A percentile compares a stretch with the other conserved stretches of the same genome.
Conservation (phyloP, 495 filamentous ascomycete species). For the Aspergillus conjunctus region DNA sequence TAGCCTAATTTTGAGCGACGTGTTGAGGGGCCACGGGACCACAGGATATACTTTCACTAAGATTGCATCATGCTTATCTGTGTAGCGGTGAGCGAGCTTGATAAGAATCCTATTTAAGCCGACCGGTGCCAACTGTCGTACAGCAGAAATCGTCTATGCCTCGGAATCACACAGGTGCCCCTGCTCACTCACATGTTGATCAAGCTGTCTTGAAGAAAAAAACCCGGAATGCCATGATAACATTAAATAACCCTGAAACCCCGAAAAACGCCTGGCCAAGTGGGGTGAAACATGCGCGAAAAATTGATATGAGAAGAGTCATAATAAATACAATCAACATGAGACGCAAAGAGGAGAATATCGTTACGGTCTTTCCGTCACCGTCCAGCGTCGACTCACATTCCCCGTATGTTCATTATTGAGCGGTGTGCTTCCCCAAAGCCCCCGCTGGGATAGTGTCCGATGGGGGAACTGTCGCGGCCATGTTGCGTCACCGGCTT, state of each 20-base stretch:
- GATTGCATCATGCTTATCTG: not conserved
- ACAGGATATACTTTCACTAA: not conserved
- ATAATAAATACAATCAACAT: slow-evolving; percentile 5
- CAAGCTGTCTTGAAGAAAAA: not conserved
- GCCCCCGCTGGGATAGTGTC: slow-evolving; percentile 43
- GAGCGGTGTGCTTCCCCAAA: slow-evolving; percentile 46
- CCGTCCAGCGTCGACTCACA: slow-evolving; percentile 48
- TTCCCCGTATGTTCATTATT: slow-evolving; percentile 35
- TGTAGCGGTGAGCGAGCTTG: no score
- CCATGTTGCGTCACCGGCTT: slow-evolving; percentile 23
- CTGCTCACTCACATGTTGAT: not conserved
- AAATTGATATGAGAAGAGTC: not conserved
- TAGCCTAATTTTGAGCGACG: no score
- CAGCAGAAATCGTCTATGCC: no score
- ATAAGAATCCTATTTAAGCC: no score
- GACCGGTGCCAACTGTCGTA: no score
- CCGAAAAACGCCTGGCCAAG: not conserved
- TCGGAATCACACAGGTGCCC: no score
- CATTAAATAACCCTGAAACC: not conserved
- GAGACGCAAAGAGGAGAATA: not conserved
- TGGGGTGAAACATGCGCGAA: not conserved
- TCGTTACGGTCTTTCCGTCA: slow-evolving; percentile 45
- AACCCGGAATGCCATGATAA: not conserved
- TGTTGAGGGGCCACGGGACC: no score
- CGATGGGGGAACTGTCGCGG: slow-evolving; percentile 36